A percentile compares a stretch with the other conserved stretches of the same genome.
phyloP scores from a whole-genome alignment of 2,329 filamentous ascomycete species.

The Cladosporium phlei region DNA sequence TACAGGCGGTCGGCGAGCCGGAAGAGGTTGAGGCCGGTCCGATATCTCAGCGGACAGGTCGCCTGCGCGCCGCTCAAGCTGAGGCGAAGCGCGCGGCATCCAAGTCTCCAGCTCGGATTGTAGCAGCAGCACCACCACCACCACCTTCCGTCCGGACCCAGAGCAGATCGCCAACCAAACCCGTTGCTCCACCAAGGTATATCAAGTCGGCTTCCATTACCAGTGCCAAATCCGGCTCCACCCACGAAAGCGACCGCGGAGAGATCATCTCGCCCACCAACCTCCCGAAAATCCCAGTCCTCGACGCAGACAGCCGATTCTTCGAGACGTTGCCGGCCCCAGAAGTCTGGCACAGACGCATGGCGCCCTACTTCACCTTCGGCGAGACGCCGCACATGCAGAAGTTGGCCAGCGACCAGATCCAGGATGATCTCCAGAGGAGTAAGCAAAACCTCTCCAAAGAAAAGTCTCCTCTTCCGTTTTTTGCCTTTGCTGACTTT shows the following conservation, averaged over 20 bases:
- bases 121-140: too few relatives aligned
- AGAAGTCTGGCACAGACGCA: conserved; percentile 29
- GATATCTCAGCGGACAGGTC: too few relatives aligned
- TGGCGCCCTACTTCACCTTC: conserved; percentile 28
- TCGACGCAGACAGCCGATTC: conserved; percentile 23
- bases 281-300: conserved; percentile 12
- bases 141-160: too few relatives aligned
- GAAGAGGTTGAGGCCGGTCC: too few relatives aligned
- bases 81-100: not conserved
- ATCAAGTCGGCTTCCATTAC: too few relatives aligned
- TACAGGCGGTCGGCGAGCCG: too few relatives aligned
- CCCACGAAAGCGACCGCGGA: conserved; percentile 1
- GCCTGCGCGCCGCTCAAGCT: too few relatives aligned
- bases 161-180: not conserved
- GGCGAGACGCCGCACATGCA: conserved; percentile 30
- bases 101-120: conserved; percentile 4
- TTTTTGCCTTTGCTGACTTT: too few relatives aligned
- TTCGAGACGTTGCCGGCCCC: conserved; percentile 25
- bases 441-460: too few relatives aligned
- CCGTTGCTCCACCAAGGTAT: not conserved
- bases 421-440: conserved; percentile 25
- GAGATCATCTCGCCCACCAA: conserved; percentile 18
- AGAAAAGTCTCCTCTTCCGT: too few relatives aligned
- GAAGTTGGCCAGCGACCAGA: conserved; percentile 24
- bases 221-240: not conserved